Percentiles rank a stretch among this genome's conserved stretches.
Evolutionary conservation across 805 yeast species (phyloP).

Genomic region (Schizosaccharomyces lindneri): DNA sequence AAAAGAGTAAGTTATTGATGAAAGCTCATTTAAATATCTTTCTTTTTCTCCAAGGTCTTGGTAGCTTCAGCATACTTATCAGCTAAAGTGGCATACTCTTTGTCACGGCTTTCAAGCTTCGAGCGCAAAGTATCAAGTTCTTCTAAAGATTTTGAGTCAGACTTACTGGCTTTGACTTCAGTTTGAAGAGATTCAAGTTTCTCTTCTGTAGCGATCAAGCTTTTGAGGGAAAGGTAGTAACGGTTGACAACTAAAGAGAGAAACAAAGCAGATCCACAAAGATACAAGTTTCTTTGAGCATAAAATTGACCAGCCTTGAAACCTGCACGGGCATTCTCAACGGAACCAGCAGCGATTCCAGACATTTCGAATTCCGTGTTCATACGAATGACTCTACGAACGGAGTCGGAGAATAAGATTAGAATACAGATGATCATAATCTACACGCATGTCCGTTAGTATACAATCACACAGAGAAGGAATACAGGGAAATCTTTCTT

Average conservation of each 20-base stretch:
- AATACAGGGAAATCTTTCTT: too few relatives aligned
- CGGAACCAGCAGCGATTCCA: slow-evolving; percentile 12
- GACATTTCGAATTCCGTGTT: slow-evolving; percentile 26
- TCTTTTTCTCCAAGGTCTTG: not conserved
- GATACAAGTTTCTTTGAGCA: slow-evolving; percentile 86
- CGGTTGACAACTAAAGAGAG: slow-evolving; percentile 64
- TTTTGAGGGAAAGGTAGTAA: slow-evolving; percentile 59
- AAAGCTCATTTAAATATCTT: not conserved
- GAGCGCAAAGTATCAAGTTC: not conserved
- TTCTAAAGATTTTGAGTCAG: not conserved
- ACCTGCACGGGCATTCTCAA: slow-evolving; percentile 45
- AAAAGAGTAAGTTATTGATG: too few relatives aligned
- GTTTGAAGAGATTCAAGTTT: slow-evolving; percentile 19
- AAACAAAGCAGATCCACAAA: slow-evolving; percentile 86
- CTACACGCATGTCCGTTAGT: slow-evolving; percentile 22
- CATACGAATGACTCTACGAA: slow-evolving; percentile 55
- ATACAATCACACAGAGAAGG: too few relatives aligned
- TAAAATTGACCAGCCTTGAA: slow-evolving; percentile 77
- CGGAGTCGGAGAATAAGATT: slow-evolving; percentile 65
- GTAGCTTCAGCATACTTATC: not conserved
- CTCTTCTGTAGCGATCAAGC: slow-evolving; percentile 39
- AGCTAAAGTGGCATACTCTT: not conserved
- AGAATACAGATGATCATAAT: slow-evolving; percentile 65
- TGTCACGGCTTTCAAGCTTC: not conserved
- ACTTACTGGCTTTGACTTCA: not conserved